A percentile compares a stretch with the other conserved stretches of the same genome.
phyloP scores from a whole-genome alignment of 2,329 filamentous ascomycete species.

The Monosporascus sp. region DNA sequence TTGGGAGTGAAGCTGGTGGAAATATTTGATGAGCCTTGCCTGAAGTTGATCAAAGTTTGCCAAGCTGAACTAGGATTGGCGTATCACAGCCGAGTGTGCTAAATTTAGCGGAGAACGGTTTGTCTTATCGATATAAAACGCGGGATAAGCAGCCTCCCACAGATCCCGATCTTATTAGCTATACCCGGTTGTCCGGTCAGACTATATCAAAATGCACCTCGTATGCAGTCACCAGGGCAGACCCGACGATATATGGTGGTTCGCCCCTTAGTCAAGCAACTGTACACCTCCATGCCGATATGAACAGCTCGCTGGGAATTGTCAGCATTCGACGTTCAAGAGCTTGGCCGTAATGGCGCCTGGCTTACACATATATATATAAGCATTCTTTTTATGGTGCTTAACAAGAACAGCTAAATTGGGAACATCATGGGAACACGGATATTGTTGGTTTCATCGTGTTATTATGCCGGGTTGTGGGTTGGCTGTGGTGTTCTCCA shows the following conservation, averaged over 20 bases:
- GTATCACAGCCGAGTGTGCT: background rate
- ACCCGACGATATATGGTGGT: no score
- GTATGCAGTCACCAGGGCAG: no score
- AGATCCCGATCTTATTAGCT: no score
- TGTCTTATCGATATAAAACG: background rate
- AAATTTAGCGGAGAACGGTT: background rate
- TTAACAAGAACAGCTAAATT: background rate
- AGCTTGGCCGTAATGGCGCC: background rate
- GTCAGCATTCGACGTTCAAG: background rate
- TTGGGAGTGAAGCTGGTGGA: no score
- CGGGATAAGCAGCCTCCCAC: background rate
- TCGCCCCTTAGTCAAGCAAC: background rate
- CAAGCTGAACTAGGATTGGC: background rate
- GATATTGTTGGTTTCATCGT: background rate
- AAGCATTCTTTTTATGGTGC: background rate
- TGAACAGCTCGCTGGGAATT: background rate
- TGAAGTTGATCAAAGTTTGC: background rate
- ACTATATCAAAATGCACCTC: no score
- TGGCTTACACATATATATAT: background rate
- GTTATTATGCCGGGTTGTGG: no score
- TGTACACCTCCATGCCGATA: background rate
- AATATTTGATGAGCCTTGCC: background rate
- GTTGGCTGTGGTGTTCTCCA: no score
- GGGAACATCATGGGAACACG: background rate
- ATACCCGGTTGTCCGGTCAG: no score